Evolutionary conservation across 2,329 filamentous ascomycete species (phyloP), one percentile per base, ranked within the genome.

Genomic region (Colletotrichum nymphaeae): DNA sequence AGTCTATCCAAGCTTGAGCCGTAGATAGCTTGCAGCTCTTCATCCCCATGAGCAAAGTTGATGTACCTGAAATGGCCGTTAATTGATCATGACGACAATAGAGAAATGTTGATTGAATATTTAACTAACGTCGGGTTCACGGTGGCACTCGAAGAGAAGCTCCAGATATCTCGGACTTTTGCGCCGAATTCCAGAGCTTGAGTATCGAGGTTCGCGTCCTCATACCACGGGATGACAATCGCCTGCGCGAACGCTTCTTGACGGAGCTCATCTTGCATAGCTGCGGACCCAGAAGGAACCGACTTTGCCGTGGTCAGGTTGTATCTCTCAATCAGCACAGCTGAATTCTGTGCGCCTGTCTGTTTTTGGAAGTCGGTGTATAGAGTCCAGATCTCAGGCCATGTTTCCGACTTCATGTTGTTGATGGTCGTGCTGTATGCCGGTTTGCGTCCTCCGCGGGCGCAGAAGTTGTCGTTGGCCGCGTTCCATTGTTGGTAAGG

Each of bases 401-500:
- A 86, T 19, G 79, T 80, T 0, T 76, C 46, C 0, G 83, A 76
- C 42, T 79, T 76, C 80, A 86, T 79, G 22, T 70, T 77, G 8
- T 77, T 78, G 59, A 85, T 76, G 6, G 78, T 79, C 1, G 79
- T 79, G 66, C 78, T 79, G 74, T 80, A 84, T 6, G 81, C 78
- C 1, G 84, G 83, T 75, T 86, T 86, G 60, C 83, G 82, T 1
- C 76, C 82, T 8, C 81, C 83, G 3, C 77, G 77, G 1, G 66
- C 64, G 75, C 84, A 86, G 76, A 84, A 84, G 4, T 74, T 71
- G 65, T 83, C 81, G 57, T 79, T 81, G 7, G 77, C 83, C 4
- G 78, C 77, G 75, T 86, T 86, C 83, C 84, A 85, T 22, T 75
- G 52, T n/a, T 78, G 77, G 76, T 85, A 86, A 0, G 80, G 78